These are phyloP conservation scores for Penstemon newberryi DNA, from an alignment of 257 asterid species.

Conservation along the genomic window DNA sequence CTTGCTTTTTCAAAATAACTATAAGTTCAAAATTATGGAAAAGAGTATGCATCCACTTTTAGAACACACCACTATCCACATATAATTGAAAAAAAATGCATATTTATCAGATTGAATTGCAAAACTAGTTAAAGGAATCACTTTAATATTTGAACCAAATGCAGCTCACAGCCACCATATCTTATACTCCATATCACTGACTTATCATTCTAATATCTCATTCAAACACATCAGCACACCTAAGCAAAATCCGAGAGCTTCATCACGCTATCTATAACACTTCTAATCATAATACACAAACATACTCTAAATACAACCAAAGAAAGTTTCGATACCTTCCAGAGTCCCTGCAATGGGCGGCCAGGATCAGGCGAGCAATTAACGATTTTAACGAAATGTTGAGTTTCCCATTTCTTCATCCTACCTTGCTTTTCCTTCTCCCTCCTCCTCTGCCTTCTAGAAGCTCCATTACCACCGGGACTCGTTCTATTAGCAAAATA, in stretches of 20 bases:
- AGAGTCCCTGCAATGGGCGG: constrained; percentile 87
- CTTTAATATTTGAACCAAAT: background rate
- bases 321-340: constrained; percentile 63
- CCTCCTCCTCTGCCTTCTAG: constrained; percentile 85
- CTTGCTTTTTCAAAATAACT: background rate
- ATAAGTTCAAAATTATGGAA: background rate
- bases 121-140: background rate
- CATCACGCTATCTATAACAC: background rate
- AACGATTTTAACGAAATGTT: constrained; percentile 72
- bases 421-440: constrained; percentile 72
- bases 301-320: background rate
- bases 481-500: constrained; percentile 73
- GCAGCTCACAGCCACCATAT: constrained; percentile 9
- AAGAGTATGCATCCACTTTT: background rate
- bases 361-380: constrained; percentile 65
- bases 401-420: constrained; percentile 64
- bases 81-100: background rate
- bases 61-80: background rate
- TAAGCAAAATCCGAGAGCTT: background rate
- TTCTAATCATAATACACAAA: background rate
- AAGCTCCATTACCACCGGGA: constrained; percentile 70
- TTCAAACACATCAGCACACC: background rate
- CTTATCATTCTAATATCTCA: constrained; percentile 1
- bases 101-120: constrained; percentile 4
- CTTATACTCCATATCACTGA: constrained; percentile 11